A percentile compares a stretch with the other conserved stretches of the same genome.
phyloP scores from a whole-genome alignment of 2,329 filamentous ascomycete species.

The Sporothrix mexicana region DNA sequence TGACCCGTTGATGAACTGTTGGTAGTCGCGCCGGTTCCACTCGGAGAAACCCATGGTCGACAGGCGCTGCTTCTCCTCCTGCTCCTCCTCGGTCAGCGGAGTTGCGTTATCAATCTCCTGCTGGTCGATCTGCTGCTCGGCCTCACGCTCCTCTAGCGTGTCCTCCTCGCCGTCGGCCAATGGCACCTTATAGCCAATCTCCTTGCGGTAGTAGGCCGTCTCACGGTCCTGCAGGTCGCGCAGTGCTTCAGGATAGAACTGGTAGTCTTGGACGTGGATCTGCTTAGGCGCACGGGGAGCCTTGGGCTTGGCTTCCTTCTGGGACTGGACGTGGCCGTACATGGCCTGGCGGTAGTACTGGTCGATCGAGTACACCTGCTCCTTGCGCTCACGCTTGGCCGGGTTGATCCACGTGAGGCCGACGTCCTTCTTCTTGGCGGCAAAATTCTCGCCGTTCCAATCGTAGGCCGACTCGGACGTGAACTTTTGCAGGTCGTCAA shows the following conservation, averaged over 20 bases:
- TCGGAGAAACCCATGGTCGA: slow-evolving; percentile 86
- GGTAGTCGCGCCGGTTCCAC: slow-evolving; percentile 97
- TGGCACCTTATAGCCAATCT: slow-evolving; percentile 93
- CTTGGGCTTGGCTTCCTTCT: slow-evolving; percentile 87
- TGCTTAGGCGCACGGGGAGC: slow-evolving; percentile 96
- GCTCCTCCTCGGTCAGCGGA: slow-evolving; percentile 86
- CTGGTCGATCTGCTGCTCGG: slow-evolving; percentile 85
- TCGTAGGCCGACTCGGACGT: slow-evolving; percentile 97
- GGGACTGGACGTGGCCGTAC: slow-evolving; percentile 73
- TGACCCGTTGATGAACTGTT: slow-evolving; percentile 95
- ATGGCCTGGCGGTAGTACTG: slow-evolving; percentile 96
- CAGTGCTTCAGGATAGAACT: slow-evolving; percentile 88
- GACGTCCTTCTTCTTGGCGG: slow-evolving; percentile 84
- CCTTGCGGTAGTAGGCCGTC: slow-evolving; percentile 93
- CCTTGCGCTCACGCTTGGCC: slow-evolving; percentile 96
- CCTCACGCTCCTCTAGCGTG: slow-evolving; percentile 82
- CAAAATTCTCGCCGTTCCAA: slow-evolving; percentile 98
- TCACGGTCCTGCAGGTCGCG: slow-evolving; percentile 93
- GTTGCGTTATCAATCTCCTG: slow-evolving; percentile 91
- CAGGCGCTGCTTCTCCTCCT: slow-evolving; percentile 81
- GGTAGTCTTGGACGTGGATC: slow-evolving; percentile 89
- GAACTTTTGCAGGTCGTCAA: slow-evolving; percentile 97
- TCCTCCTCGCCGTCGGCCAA: slow-evolving; percentile 84
- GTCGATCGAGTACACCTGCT: slow-evolving; percentile 97
- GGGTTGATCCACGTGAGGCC: slow-evolving; percentile 97